These are phyloP conservation scores for Calonectria hawksworthii DNA, from an alignment of 2,329 filamentous ascomycete genomes.

Conservation along the genomic window DNA sequence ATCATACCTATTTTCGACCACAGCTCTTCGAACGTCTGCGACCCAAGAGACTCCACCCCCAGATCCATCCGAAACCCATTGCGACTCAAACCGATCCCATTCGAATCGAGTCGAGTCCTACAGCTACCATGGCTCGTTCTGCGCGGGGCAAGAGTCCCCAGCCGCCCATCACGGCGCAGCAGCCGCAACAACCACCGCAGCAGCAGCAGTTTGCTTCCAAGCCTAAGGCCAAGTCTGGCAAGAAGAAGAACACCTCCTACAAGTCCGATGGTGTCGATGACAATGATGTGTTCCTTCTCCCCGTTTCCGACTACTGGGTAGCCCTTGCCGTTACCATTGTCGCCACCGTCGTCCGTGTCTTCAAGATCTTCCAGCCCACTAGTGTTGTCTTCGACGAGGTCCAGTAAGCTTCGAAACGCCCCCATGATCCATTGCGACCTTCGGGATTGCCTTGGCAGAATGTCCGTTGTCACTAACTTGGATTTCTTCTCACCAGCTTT, in stretches of 20 bases:
- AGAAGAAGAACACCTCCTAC: slow-evolving; percentile 68
- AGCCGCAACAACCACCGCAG: slow-evolving; percentile 31
- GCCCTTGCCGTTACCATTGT: slow-evolving; percentile 80
- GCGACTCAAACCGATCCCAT: slow-evolving; percentile 31
- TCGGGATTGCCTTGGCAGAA: not conserved
- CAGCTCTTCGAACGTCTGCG: slow-evolving; percentile 28
- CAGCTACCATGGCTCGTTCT: slow-evolving; percentile 52
- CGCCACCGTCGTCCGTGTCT: slow-evolving; percentile 85
- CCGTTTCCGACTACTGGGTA: slow-evolving; percentile 85
- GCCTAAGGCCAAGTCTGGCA: slow-evolving; percentile 36
- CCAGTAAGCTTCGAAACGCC: slow-evolving; percentile 76
- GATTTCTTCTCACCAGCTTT: slow-evolving; percentile 72
- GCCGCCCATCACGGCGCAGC: slow-evolving; percentile 45
- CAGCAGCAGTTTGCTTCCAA: slow-evolving; percentile 31
- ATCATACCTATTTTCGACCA: slow-evolving; percentile 16
- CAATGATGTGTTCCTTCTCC: slow-evolving; percentile 92
- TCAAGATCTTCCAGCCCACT: slow-evolving; percentile 94
- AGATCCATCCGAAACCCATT: slow-evolving; percentile 12
- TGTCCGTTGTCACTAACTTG: slow-evolving; percentile 31
- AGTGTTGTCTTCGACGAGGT: slow-evolving; percentile 99
- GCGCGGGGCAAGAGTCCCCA: slow-evolving; percentile 54
- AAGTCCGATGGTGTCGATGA: slow-evolving; percentile 85
- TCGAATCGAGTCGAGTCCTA: slow-evolving; percentile 25
- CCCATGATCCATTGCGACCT: not conserved
- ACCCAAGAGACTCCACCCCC: slow-evolving; percentile 18